A percentile compares a stretch with the other conserved stretches of the same genome.
Conservation (phyloP, 768 basidiomycete species). For the Mycena rosella region DNA sequence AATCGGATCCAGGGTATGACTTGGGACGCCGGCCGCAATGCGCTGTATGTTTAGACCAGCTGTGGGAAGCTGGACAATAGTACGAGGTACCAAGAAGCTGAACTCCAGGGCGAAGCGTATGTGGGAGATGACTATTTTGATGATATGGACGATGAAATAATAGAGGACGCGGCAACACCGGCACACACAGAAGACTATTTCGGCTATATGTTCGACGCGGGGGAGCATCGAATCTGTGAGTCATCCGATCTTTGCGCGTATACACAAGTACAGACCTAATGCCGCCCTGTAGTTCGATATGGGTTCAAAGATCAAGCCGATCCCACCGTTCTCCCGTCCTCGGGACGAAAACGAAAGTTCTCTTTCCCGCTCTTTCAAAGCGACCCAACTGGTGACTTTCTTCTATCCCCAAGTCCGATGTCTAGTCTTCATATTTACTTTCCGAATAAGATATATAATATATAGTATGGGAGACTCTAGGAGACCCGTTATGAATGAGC, state of each 20-base stretch:
- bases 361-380: no score
- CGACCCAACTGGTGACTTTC: no score
- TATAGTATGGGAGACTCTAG: no score
- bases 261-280: not conserved
- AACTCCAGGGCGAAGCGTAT: no score
- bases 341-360: no score
- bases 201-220: constrained; percentile 52
- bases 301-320: constrained; percentile 15
- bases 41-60: constrained; percentile 52
- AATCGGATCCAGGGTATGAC: constrained; percentile 51
- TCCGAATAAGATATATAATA: no score
- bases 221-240: constrained; percentile 51
- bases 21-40: constrained; percentile 47
- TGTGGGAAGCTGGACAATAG: constrained; percentile 44
- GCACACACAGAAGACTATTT: constrained; percentile 41
- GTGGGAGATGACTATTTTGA: no score
- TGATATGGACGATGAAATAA: no score
- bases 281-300: constrained; percentile 7
- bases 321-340: not conserved
- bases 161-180: constrained; percentile 37
- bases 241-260: not conserved
- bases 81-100: not conserved
- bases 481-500: no score
- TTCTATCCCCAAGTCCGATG: no score
- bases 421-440: no score